phyloP scores from a whole-genome alignment of 2,329 filamentous ascomycete genomes.

The Ramichloridium luteum region DNA sequence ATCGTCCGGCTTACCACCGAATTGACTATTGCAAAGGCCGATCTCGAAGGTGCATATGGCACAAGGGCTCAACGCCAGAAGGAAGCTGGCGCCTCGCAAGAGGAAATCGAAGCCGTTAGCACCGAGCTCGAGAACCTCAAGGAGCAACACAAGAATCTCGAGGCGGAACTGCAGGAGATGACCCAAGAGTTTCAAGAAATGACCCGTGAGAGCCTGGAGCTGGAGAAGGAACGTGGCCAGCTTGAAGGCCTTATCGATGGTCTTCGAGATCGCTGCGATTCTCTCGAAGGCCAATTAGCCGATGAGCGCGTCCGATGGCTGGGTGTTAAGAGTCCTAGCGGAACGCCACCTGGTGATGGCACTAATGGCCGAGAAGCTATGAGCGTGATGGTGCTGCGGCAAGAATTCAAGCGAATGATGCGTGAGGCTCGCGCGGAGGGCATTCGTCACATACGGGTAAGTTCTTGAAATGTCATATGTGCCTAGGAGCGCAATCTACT shows the following conservation, averaged over 20 bases:
- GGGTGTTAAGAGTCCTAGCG: conserved; percentile 43
- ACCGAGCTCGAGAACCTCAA: conserved; percentile 33
- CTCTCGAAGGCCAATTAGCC: conserved; percentile 49
- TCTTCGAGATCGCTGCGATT: conserved; percentile 51
- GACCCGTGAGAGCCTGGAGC: conserved; percentile 56
- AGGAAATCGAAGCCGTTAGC: conserved; percentile 26
- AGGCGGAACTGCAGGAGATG: conserved; percentile 54
- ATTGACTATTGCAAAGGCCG: conserved; percentile 78
- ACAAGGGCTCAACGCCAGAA: conserved; percentile 55
- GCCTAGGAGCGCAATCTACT: too few species aligned
- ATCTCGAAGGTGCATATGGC: conserved; percentile 91
- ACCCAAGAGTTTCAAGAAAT: conserved; percentile 58
- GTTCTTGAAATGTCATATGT: too few species aligned
- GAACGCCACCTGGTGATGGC: conserved; percentile 9
- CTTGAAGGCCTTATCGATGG: conserved; percentile 53
- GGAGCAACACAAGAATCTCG: conserved; percentile 37
- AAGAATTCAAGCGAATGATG: conserved; percentile 75
- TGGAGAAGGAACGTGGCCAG: conserved; percentile 56
- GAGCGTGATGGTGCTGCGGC: conserved; percentile 56
- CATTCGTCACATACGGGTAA: conserved; percentile 51
- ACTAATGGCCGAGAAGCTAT: conserved; percentile 40
- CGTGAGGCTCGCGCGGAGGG: conserved; percentile 56
- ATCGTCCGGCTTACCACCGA: conserved; percentile 58
- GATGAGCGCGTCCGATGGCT: conserved; percentile 58
- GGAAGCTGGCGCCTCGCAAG: conserved; percentile 50